A percentile compares a stretch with the other conserved stretches of the same genome.
phyloP scores from a whole-genome alignment of 2,329 filamentous ascomycete genomes.

The Didymella lethalis region DNA sequence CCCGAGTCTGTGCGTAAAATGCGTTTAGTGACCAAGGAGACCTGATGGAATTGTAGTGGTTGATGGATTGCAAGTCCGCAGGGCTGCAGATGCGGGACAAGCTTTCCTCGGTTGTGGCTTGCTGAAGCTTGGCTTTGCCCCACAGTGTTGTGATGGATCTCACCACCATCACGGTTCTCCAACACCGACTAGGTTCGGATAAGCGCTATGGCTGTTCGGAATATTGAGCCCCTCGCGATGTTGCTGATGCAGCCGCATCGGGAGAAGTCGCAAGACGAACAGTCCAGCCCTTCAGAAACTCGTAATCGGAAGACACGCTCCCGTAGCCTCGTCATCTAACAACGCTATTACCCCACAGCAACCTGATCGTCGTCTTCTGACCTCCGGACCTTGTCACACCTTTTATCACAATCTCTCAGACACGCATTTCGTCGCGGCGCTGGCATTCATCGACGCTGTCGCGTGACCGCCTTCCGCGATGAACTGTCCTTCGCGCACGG shows the following conservation, averaged over 20 bases:
- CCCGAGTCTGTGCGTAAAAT: too few relatives aligned
- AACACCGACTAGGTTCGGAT: background rate
- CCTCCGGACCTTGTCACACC: background rate
- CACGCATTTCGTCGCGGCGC: background rate
- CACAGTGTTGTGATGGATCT: slow-evolving; percentile 3
- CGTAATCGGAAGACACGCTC: slow-evolving; percentile 12
- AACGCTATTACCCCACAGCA: slow-evolving; percentile 16
- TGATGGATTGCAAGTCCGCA: background rate
- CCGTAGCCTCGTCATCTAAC: slow-evolving; percentile 16
- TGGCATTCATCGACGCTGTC: background rate
- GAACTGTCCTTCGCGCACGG: slow-evolving; percentile 71
- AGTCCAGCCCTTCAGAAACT: slow-evolving; percentile 6
- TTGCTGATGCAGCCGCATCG: slow-evolving; percentile 4
- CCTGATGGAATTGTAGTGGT: too few relatives aligned
- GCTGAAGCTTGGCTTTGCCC: slow-evolving; percentile 12
- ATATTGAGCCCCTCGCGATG: background rate
- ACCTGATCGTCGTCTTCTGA: slow-evolving; percentile 4
- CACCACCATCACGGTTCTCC: slow-evolving; percentile 12
- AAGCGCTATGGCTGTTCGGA: background rate
- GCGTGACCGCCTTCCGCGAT: slow-evolving; percentile 50
- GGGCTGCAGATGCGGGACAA: slow-evolving; percentile 4
- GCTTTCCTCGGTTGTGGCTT: slow-evolving; percentile 19
- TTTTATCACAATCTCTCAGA: background rate
- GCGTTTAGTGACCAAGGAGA: too few relatives aligned
- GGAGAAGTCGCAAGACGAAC: slow-evolving; percentile 9